Base-by-base conservation (phyloP, 768 basidiomycete species). In the Podaxis carcinomalis region DNA sequence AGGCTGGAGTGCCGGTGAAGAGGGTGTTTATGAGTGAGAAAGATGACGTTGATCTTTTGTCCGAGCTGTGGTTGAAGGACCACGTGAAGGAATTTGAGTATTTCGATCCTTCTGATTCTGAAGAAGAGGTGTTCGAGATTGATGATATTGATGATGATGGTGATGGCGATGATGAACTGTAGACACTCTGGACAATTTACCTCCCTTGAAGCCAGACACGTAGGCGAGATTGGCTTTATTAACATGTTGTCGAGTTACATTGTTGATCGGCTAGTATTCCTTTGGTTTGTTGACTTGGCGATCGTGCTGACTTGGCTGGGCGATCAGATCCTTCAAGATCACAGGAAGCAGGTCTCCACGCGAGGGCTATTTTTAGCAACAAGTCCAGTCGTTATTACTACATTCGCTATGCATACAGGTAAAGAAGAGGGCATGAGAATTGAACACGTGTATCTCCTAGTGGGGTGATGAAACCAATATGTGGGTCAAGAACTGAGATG, bases 31-130 rank as follows among this genome's bases (percentile, higher is more conserved):
- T 88, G 72, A 77, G 82, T 42, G 67, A 77, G 56, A 68, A 74
- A 0, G 81, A 82, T 52, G 68, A 72, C 1, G 42, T 88, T n/a
- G 65, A 69, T 0, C 54, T 65, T 0, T 72, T 73, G 23, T 80
- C 85, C 11, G 75, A 77, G 63, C 68, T 67, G 42, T 89, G 87
- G 87, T 66, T 89, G 40, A 74, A 69, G 54, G 69, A 69, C 4
- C 75, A 87, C 64, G 53, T 85, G 54, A 78, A 83, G 60, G 72
- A 72, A 35, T 76, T 89, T 14, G 81, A 82, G 10, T 80, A 75
- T 63, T 89, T 86, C 62, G 85, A 84, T 60, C 78, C 83, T 36
- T 85, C 84, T 32, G 86, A 83, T 53, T 74, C 72, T 27, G 80
- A 80, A 36, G 75, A 75, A 19, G 74, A 70, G 40, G 67, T 40